These are phyloP conservation scores for Moesziomyces globuligerus DNA, from an alignment of 1,284 basidiomycete species.

Conservation along the genomic window DNA sequence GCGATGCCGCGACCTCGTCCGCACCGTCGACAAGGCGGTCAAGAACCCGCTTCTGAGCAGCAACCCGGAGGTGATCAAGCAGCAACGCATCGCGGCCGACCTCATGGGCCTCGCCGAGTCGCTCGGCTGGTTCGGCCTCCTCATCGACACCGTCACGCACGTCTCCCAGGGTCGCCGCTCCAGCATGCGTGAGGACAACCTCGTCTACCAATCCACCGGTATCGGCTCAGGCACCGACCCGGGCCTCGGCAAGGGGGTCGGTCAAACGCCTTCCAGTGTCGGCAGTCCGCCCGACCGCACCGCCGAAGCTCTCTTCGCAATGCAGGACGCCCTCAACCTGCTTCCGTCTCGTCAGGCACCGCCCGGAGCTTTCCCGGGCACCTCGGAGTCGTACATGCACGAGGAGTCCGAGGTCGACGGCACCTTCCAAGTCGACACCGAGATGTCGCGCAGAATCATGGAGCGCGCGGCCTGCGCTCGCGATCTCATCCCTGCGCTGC, in stretches of 20 bases:
- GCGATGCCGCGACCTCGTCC: constrained; percentile 30
- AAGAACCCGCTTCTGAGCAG: constrained; percentile 31
- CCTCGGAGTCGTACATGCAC: constrained; percentile 43
- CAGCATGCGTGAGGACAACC: constrained; percentile 39
- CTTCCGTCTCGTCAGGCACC: constrained; percentile 42
- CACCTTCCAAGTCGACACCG: constrained; percentile 34
- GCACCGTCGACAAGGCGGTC: constrained; percentile 34
- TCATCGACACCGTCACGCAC: constrained; percentile 48
- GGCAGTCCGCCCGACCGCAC: constrained; percentile 27
- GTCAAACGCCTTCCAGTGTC: constrained; percentile 14
- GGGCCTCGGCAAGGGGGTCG: constrained; percentile 20
- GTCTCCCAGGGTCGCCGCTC: constrained; percentile 39
- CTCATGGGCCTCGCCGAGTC: constrained; percentile 47
- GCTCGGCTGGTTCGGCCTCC: constrained; percentile 45
- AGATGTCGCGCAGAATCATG: constrained; percentile 50
- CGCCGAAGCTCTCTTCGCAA: constrained; percentile 41
- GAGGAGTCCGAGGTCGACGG: constrained; percentile 38
- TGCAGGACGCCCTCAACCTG: constrained; percentile 44
- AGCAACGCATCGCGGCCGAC: constrained; percentile 32
- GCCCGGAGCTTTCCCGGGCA: constrained; percentile 45
- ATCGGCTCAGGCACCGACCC: constrained; percentile 42
- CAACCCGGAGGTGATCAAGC: constrained; percentile 27
- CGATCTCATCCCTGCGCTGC: constrained; percentile 43
- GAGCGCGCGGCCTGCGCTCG: constrained; percentile 44
- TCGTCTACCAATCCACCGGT: constrained; percentile 31